Evolutionary conservation across 768 basidiomycete genomes (phyloP).

Genomic region (Xanthoconium purpureum): DNA sequence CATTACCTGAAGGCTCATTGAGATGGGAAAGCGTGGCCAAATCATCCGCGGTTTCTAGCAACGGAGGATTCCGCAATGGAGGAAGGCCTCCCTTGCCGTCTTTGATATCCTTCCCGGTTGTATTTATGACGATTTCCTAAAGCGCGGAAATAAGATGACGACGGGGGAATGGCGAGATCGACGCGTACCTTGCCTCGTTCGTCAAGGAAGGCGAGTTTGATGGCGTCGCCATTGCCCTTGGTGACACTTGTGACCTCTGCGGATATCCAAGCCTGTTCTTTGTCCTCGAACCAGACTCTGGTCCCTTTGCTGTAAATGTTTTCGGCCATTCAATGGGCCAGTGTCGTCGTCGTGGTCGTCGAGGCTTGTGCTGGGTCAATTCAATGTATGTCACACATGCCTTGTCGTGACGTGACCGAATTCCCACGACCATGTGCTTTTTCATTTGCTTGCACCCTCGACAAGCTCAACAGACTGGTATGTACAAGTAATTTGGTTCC

Average conservation of each 20-base stretch:
- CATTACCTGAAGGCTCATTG: constrained; percentile 90
- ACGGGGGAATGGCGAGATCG: constrained; percentile 8
- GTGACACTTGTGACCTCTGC: constrained; percentile 72
- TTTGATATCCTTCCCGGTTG: constrained; percentile 76
- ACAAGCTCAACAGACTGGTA: too few relatives aligned
- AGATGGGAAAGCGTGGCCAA: constrained; percentile 96
- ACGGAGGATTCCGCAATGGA: constrained; percentile 92
- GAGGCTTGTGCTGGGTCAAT: constrained; percentile 4
- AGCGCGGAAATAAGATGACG: neutral
- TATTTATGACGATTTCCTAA: constrained; percentile 77
- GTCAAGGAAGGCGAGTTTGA: constrained; percentile 84
- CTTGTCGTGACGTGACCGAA: constrained; percentile 24
- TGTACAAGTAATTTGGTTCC: too few relatives aligned
- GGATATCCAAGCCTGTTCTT: constrained; percentile 91
- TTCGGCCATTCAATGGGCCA: constrained; percentile 77
- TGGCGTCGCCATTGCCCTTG: constrained; percentile 64
- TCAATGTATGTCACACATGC: neutral
- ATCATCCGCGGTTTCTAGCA: constrained; percentile 96
- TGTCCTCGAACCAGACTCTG: constrained; percentile 91
- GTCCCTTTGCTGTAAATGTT: constrained; percentile 91
- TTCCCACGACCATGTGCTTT: constrained; percentile 22
- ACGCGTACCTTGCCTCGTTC: constrained; percentile 83
- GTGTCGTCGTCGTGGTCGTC: constrained; percentile 20
- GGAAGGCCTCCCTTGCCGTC: constrained; percentile 80
- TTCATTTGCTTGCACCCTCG: neutral